Evolutionary conservation across 345 rosid species (phyloP).

Genomic region (Euphorbia peplus): DNA sequence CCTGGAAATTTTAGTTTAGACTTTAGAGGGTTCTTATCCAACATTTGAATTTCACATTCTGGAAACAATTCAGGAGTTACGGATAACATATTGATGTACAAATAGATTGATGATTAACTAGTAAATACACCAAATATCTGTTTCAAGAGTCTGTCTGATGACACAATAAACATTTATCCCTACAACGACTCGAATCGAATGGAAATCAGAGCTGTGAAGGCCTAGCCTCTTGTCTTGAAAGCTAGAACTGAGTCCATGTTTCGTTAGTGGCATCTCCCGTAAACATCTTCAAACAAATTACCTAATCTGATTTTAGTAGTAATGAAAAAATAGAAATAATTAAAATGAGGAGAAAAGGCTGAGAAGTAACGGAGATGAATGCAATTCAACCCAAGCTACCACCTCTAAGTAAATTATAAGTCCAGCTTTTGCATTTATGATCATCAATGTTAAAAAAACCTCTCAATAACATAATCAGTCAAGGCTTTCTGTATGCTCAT

Average conservation of each 20-base stretch:
- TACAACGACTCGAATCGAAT: constrained; percentile 38
- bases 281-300: too few relatives aligned
- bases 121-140: neutral
- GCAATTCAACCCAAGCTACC: too few relatives aligned
- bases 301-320: too few relatives aligned
- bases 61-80: neutral
- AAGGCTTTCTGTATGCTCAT: too few relatives aligned
- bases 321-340: too few relatives aligned
- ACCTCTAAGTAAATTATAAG: too few relatives aligned
- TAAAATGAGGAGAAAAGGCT: too few relatives aligned
- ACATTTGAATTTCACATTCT: neutral
- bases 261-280: too few relatives aligned
- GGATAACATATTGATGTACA: constrained; percentile 1
- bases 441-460: too few relatives aligned
- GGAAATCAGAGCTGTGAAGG: constrained; percentile 43
- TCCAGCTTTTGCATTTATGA: too few relatives aligned
- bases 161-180: constrained; percentile 30
- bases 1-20: neutral
- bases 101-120: constrained; percentile 1
- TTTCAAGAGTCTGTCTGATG: neutral
- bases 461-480: too few relatives aligned
- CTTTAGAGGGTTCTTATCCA: neutral
- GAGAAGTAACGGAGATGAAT: too few relatives aligned
- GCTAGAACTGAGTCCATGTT: constrained; percentile 71
- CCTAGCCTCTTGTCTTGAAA: constrained; percentile 75